Base-by-base conservation (phyloP, 2,329 filamentous ascomycete genomes). In the Stachybotrys echinatus region DNA sequence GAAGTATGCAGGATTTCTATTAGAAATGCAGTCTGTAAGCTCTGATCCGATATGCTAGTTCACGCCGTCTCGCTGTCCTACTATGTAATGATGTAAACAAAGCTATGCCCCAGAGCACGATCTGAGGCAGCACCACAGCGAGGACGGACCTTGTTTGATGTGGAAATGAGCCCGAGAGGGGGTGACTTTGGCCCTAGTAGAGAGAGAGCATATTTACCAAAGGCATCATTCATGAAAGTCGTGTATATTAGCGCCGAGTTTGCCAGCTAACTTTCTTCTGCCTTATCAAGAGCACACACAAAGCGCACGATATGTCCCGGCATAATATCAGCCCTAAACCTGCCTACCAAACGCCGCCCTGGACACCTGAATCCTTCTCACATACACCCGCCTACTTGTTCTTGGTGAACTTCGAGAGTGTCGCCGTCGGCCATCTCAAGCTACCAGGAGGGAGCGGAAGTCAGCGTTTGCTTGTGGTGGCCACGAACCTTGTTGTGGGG, bases 401-500 rank as follows among this genome's bases (percentile, higher is more conserved):
- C 94, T 69, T 97, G 94, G 68, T 97, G 92, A 22, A 99, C 94
- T 66, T 99, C 94, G 22, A 99, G 84, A 1, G 89, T 95, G 64
- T 99, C 94, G 34, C 94, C 92, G 60, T 99, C 94, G 57, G 84
- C 77, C 94, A 99, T 99, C 54, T 97, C 94, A 49, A 97, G 86
- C 94, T 97, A 61, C 10, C 31, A 38, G 42, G 18, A 38, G 42
- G 18, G 27, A 34, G 42, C 23, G 27, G 10, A 14, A 14, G 27
- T 34, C 14, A 34, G 27, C 27, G 10, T 10, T 34, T n/a, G n/a
- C n/a, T n/a, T n/a, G n/a, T n/a, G n/a, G n/a, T n/a, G n/a, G n/a
- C n/a, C n/a, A n/a, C 27, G 27, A 34, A 34, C 3, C 27, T 5
- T 5, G n/a, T n/a, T n/a, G n/a, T n/a, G 23, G 27, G 12, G 6